Base-by-base conservation (phyloP, 2,329 filamentous ascomycete species). In the Aspergillus ruber region DNA sequence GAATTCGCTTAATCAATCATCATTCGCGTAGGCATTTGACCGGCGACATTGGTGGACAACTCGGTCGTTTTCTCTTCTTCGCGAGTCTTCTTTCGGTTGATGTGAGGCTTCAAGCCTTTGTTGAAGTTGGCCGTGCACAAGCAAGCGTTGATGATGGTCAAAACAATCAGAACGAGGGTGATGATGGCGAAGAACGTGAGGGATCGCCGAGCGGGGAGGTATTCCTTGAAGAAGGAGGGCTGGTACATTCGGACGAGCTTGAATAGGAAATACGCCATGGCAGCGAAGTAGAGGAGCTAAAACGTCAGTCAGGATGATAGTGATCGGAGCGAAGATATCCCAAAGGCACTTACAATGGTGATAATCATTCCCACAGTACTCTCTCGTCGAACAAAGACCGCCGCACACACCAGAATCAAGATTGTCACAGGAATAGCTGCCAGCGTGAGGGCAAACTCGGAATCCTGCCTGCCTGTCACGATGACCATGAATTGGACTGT, bases 401-500 rank as follows among this genome's bases (percentile, higher is more conserved):
- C 90, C 27, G 91, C 91, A 57, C 85, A 80, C 49, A 95, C 75
- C 35, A 98, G 82, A 59, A 98, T 91, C 56, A 85, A 69, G 56
- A 98, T 90, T 6, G 93, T 97, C 61, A 97, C 79, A 27, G 90
- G 90, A 45, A 98, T 86, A 21, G 91, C 93, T 51, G 85, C 87
- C 42, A 93, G 83, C 6, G 94, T 98, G 45, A 97, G 77, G 46
- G 80, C 86, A 59, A 93, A 88, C 68, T 98, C 93, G 59, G 82
- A 75, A 52, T 85, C 80, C 42, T 79, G 78, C 21, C 76, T 77
- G 54, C 80, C 79, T 40, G 81, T 84, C 50, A 98, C 90, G 50
- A 97, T 86, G 59, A 98, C 91, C 46, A 97, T 80, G 69, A 98
- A 98, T 65, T 98, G 93, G 42, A 98, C 88, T 6, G 93, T 97